phyloP scores from a whole-genome alignment of 164 flowering plant genomes.

The Nymphaea thermarum region DNA sequence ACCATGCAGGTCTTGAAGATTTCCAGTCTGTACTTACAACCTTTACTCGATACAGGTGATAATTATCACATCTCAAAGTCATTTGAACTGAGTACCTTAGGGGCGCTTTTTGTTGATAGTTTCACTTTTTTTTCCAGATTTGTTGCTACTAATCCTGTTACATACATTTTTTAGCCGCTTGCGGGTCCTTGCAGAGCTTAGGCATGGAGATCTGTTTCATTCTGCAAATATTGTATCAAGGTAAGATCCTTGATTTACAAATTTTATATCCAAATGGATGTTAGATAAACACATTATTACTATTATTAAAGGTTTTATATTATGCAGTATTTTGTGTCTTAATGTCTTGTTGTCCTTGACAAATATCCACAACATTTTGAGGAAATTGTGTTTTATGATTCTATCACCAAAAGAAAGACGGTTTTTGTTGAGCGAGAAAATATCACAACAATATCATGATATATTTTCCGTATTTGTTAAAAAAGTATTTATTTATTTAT shows the following conservation, averaged over 20 bases:
- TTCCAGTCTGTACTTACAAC: constrained; percentile 83
- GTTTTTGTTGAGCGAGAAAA: too few species aligned
- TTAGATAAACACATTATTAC: too few species aligned
- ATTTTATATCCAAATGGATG: not conserved
- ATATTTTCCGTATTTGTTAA: too few species aligned
- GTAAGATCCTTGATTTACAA: constrained; percentile 21
- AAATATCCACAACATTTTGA: too few species aligned
- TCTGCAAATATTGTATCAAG: constrained; percentile 94
- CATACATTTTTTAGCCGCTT: constrained; percentile 49
- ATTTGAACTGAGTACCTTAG: not conserved
- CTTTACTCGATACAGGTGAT: constrained; percentile 81
- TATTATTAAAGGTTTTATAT: too few species aligned
- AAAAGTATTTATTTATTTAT: too few species aligned
- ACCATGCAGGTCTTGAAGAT: constrained; percentile 67
- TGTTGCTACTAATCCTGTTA: not conserved
- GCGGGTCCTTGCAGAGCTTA: constrained; percentile 87
- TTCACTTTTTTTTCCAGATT: not conserved
- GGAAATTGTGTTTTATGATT: too few species aligned
- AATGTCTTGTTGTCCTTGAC: too few species aligned
- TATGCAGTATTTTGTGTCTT: too few species aligned
- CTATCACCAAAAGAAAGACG: too few species aligned
- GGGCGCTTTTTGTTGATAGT: not conserved
- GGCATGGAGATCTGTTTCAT: constrained; percentile 87
- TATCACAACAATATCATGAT: too few species aligned
- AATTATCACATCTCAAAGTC: not conserved